Evolutionary conservation across 2,329 filamentous ascomycete species (phyloP).

Genomic region (Sclerotinia glacialis): DNA sequence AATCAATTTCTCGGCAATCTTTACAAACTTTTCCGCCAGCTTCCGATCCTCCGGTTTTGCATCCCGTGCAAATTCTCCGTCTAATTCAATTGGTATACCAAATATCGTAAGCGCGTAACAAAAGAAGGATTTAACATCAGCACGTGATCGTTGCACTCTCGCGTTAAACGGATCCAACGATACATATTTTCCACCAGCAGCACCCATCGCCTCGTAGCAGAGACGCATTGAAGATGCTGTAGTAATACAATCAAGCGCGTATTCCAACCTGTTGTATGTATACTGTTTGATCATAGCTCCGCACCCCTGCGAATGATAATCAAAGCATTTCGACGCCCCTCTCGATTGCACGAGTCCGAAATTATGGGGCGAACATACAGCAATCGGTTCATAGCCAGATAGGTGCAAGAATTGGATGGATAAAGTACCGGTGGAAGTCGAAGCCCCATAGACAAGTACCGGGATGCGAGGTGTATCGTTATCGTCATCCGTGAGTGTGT

Average conservation of each 20-base stretch:
- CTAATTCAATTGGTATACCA: slow-evolving; percentile 10
- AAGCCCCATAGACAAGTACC: slow-evolving; percentile 22
- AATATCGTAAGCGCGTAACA: slow-evolving; percentile 15
- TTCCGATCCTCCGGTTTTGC: slow-evolving; percentile 15
- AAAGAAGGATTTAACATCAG: slow-evolving; percentile 5
- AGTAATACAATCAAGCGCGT: slow-evolving; percentile 44
- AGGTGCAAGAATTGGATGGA: slow-evolving; percentile 18
- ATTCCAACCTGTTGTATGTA: slow-evolving; percentile 42
- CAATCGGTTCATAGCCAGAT: slow-evolving; percentile 29
- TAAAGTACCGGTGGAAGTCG: slow-evolving; percentile 20
- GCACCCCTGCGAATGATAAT: slow-evolving; percentile 41
- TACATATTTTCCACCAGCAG: slow-evolving; percentile 37
- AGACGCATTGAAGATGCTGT: slow-evolving; percentile 36
- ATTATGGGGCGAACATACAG: slow-evolving; percentile 42
- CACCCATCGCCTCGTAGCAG: slow-evolving; percentile 43
- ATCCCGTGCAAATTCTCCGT: slow-evolving; percentile 12
- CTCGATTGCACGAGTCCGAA: slow-evolving; percentile 41
- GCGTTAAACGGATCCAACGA: slow-evolving; percentile 24
- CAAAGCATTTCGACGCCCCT: slow-evolving; percentile 45
- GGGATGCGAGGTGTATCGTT: neutral
- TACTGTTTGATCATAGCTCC: slow-evolving; percentile 41
- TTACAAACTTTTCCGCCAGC: slow-evolving; percentile 15
- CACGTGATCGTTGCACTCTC: slow-evolving; percentile 12
- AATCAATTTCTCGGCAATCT: slow-evolving; percentile 5
- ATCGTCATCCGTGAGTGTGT: neutral